A percentile compares a stretch with the other conserved stretches of the same genome.
Evolutionary conservation across 768 basidiomycete genomes (phyloP).

Genomic region (Favolaschia claudopus): DNA sequence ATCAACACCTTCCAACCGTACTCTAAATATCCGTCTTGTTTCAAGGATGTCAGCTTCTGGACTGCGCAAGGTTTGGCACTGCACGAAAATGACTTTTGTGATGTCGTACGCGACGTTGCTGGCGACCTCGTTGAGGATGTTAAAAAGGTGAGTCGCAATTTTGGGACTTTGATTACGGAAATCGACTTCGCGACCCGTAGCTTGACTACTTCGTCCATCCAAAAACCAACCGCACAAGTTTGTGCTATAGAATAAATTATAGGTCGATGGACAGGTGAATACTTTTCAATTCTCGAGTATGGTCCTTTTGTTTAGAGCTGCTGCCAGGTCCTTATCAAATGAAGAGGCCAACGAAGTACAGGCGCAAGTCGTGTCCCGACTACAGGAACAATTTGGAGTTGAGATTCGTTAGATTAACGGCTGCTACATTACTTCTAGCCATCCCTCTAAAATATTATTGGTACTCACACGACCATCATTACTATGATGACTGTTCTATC

Average conservation of each 20-base stretch:
- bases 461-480: conserved; percentile 16
- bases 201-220: conserved; percentile 93
- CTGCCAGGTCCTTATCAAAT: conserved; percentile 81
- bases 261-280: conserved; percentile 93
- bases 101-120: conserved; percentile 89
- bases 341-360: conserved; percentile 90
- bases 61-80: conserved; percentile 58
- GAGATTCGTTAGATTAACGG: conserved; percentile 80
- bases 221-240: conserved; percentile 78
- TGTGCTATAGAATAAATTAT: conserved; percentile 93
- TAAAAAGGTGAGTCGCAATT: conserved; percentile 62
- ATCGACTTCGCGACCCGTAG: conserved; percentile 52
- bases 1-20: conserved; percentile 90
- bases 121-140: conserved; percentile 95
- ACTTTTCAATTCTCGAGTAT: not conserved
- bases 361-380: conserved; percentile 58
- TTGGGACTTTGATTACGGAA: not conserved
- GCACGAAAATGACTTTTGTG: conserved; percentile 98
- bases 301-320: conserved; percentile 5
- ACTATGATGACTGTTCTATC: conserved; percentile 36
- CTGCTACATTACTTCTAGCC: conserved; percentile 42
- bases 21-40: conserved; percentile 91
- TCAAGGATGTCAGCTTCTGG: conserved; percentile 98
- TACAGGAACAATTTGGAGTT: conserved; percentile 74
- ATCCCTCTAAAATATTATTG: conserved; percentile 41